phyloP scores from a whole-genome alignment of 1,284 basidiomycete species.

The Leccinum subspadiceum region DNA sequence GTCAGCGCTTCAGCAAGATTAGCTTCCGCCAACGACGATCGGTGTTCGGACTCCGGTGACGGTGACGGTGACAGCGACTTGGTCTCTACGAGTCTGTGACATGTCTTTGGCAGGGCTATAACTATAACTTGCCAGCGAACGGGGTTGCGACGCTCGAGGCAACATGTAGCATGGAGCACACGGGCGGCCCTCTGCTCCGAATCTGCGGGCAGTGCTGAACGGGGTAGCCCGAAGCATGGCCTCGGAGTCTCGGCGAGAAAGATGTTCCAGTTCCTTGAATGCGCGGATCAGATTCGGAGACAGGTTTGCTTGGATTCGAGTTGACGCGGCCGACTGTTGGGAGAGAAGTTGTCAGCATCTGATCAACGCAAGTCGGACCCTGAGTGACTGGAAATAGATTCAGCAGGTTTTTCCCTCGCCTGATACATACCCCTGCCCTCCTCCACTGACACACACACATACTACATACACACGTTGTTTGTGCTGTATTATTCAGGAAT shows the following conservation, averaged over 20 bases:
- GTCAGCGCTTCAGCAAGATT: neutral
- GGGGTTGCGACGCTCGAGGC: neutral
- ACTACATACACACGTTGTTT: constrained; percentile 30
- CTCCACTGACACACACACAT: no score
- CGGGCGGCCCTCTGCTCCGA: neutral
- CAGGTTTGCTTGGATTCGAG: neutral
- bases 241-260: neutral
- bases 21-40: no score
- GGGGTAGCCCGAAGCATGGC: neutral
- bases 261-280: neutral
- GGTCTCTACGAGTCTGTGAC: no score
- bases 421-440: no score
- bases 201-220: neutral
- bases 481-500: constrained; percentile 79
- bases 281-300: neutral
- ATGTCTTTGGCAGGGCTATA: neutral
- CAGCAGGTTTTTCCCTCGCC: no score
- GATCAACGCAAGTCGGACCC: no score
- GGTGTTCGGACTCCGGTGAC: neutral
- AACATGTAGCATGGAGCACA: neutral
- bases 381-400: no score
- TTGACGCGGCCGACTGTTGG: neutral
- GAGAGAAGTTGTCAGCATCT: no score
- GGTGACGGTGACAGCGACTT: no score
- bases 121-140: neutral